Conservation (phyloP, 2,329 filamentous ascomycete genomes). For the Fusarium secorum region DNA sequence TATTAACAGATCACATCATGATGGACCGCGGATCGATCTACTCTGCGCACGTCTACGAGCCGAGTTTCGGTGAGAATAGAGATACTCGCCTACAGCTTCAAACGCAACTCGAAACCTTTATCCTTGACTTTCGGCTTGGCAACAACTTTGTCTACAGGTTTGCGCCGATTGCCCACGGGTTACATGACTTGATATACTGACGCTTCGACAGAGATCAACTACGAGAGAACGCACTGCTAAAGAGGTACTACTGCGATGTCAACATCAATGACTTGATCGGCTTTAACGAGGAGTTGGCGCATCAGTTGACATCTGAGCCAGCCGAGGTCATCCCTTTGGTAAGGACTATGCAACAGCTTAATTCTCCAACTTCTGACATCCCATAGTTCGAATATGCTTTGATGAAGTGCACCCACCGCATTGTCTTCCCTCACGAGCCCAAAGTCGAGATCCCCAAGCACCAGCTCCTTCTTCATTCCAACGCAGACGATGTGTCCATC, state of each 20-base stretch:
- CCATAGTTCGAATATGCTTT: slow-evolving; percentile 87
- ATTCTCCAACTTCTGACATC: slow-evolving; percentile 10
- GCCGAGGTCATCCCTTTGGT: slow-evolving; percentile 92
- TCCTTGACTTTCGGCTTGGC: too few species aligned
- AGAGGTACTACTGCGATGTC: slow-evolving; percentile 95
- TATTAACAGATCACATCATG: too few species aligned
- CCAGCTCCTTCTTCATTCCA: slow-evolving; percentile 93
- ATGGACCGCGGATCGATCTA: too few species aligned
- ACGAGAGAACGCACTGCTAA: slow-evolving; percentile 90
- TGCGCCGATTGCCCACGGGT: too few species aligned
- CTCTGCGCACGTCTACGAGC: too few species aligned
- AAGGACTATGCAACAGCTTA: slow-evolving; percentile 43
- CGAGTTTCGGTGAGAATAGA: too few species aligned
- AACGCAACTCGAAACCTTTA: too few species aligned
- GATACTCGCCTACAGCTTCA: too few species aligned
- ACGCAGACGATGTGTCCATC: slow-evolving; percentile 89
- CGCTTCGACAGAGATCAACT: slow-evolving; percentile 99
- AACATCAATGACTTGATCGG: slow-evolving; percentile 95
- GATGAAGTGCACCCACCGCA: slow-evolving; percentile 89
- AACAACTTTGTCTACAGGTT: too few species aligned
- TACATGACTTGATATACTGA: too few species aligned
- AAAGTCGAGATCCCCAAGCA: slow-evolving; percentile 81
- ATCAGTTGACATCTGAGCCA: slow-evolving; percentile 87
- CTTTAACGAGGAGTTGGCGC: slow-evolving; percentile 93
- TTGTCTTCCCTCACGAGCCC: slow-evolving; percentile 81